phyloP scores from a whole-genome alignment of 2,329 filamentous ascomycete genomes.

The Aspergillus sp. region DNA sequence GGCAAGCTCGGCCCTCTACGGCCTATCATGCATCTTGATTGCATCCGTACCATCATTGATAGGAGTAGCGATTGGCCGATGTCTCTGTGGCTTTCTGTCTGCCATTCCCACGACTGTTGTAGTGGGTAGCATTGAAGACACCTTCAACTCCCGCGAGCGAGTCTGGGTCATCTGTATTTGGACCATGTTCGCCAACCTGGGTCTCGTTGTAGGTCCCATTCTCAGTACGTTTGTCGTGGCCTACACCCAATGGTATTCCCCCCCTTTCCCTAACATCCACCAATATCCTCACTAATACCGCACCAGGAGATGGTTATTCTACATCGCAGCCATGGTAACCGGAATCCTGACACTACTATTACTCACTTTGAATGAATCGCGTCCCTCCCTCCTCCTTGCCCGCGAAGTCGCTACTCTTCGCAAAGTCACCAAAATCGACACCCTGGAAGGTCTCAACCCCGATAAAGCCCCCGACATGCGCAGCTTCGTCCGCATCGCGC shows the following conservation, averaged over 20 bases:
- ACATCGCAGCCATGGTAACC: constrained; percentile 44
- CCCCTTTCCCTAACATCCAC: background rate
- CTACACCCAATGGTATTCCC: constrained; percentile 39
- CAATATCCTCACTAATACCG: background rate
- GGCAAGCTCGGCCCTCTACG: constrained; percentile 31
- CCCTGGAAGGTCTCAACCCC: constrained; percentile 39
- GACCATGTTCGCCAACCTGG: constrained; percentile 48
- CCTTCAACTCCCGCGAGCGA: constrained; percentile 50
- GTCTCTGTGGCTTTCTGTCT: constrained; percentile 49
- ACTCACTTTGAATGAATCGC: constrained; percentile 46
- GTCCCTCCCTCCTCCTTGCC: constrained; percentile 48
- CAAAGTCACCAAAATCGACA: constrained; percentile 27
- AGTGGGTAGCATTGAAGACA: constrained; percentile 53
- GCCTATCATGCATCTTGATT: constrained; percentile 40
- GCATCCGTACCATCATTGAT: constrained; percentile 40
- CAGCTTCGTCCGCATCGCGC: constrained; percentile 42
- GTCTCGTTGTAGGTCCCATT: constrained; percentile 48
- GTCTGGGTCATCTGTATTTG: constrained; percentile 53
- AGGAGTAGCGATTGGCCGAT: constrained; percentile 45
- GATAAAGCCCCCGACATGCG: constrained; percentile 42
- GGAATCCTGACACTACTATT: constrained; percentile 38
- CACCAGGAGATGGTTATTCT: constrained; percentile 50
- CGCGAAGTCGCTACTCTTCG: constrained; percentile 35
- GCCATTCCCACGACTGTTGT: constrained; percentile 53
- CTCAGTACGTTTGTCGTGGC: constrained; percentile 46